A percentile compares a stretch with the other conserved stretches of the same genome.
Conservation (phyloP, 2,329 filamentous ascomycete species). For the Mycosphaerella sp. region DNA sequence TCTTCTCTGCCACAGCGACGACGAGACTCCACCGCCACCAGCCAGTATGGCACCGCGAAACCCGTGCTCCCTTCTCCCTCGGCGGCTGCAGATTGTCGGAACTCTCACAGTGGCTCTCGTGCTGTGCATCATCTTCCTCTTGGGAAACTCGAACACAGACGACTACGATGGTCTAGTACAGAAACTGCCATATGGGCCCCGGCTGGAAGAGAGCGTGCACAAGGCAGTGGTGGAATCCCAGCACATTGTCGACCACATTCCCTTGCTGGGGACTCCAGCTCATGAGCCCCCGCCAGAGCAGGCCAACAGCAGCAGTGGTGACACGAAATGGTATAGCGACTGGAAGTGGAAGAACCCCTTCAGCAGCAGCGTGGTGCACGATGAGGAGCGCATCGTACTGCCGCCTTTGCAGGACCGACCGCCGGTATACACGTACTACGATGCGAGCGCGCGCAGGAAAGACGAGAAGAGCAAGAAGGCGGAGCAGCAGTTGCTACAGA, state of each 20-base stretch:
- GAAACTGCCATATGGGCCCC: conserved; percentile 32
- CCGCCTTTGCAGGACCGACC: conserved; percentile 66
- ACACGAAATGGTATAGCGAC: conserved; percentile 77
- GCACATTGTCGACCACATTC: conserved; percentile 34
- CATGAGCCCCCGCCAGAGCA: conserved; percentile 68
- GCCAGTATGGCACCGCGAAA: conserved; percentile 21
- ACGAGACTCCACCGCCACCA: not conserved
- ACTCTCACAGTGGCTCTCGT: conserved; percentile 35
- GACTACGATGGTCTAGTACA: conserved; percentile 26
- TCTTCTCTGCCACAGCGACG: not conserved
- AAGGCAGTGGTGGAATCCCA: conserved; percentile 34
- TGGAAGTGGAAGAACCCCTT: conserved; percentile 91
- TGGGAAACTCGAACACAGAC: conserved; percentile 29
- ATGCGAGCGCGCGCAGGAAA: conserved; percentile 55
- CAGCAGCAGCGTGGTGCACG: conserved; percentile 69
- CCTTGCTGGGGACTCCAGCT: conserved; percentile 59
- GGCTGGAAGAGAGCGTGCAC: conserved; percentile 36
- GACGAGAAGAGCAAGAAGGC: conserved; percentile 60
- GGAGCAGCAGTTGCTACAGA: conserved; percentile 70
- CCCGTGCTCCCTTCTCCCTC: conserved; percentile 38
- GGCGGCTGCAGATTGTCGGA: conserved; percentile 42
- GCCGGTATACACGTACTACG: conserved; percentile 87
- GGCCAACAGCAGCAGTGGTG: conserved; percentile 70
- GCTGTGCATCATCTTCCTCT: conserved; percentile 34
- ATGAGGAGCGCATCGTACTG: conserved; percentile 75